Evolutionary conservation across 2,329 filamentous ascomycete genomes (phyloP), one percentile per base, ranked within the genome.

Genomic region (Fusarium mexicanum): DNA sequence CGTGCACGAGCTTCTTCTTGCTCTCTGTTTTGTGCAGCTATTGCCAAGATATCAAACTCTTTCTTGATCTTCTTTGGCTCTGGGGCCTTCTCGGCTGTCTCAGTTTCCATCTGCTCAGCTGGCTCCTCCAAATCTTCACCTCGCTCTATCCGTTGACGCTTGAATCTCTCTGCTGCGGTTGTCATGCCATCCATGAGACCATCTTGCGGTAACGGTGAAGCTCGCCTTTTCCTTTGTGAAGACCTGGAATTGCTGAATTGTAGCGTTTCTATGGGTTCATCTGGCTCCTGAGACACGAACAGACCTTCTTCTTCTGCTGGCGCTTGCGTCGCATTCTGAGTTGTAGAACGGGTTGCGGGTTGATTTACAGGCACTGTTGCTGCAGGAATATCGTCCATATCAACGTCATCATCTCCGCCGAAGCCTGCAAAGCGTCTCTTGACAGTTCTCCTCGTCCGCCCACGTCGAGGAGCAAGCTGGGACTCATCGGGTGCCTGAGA

Each of bases 101-200:
- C 58, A 2, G 71, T 44, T 37, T 79, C 77, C 9, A 77, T 67
- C 47, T 80, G 79, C 8, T 79, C 77, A 10, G 73, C 60, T 2
- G 79, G 77, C 7, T 80, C 73, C 43, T 78, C 76, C 6, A 87
- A 85, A 38, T 87, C 84, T 72, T 87, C 83, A 50, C 88, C 87
- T 58, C 87, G 87, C 69, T 90, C 91, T 26, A 94, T 86, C 33
- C 92, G 91, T 29, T 93, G 91, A n/a, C 91, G 90, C 81, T 97
- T 98, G 79, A 95, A 89, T 10, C 91, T 91, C 35, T 92, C 91
- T 8, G 93, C 91, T 2, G 92, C 94, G 0, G 95, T 93, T 4
- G 95, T 91, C 63, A 98, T 88, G 29, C 88, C 87, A 20, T 94
- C 91, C 80, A 96, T 89, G 14, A 93, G 82, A 50, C 92, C 89